Evolutionary conservation across 1,284 basidiomycete species (phyloP), one percentile per base, ranked within the genome.

Genomic region (Cutaneotrichosporon cutaneum): DNA sequence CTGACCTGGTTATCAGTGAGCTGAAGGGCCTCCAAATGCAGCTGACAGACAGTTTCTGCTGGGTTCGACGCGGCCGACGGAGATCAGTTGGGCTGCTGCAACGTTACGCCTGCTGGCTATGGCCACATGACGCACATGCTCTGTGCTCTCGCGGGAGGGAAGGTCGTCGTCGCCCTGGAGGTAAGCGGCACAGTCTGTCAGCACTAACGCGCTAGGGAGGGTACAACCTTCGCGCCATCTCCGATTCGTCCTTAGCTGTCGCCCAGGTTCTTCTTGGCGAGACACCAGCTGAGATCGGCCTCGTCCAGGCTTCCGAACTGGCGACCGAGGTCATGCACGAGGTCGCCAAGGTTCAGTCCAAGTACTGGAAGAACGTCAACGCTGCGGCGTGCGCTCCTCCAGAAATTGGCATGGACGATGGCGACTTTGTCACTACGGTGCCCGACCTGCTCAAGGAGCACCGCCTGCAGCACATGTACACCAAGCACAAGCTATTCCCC

Each of bases 101-200:
- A 87, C 66, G 94, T 99, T 61, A 86, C 90, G 1, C 96, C 96
- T 0, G 85, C 87, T n/a, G 95, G 94, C 2, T 99, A 94, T 76
- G 94, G 94, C 0, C 95, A 98, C 72, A 98, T 99, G 94, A 97
- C 96, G 3, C 90, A 97, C 72, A 94, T 96, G 88, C 83, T 99
- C 4, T 85, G 87, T 47, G 87, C 89, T n/a, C 83, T 99, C 10
- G 94, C 95, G 13, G 85, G 87, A 4, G 96, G 96, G 7, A 89
- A 87, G 70, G 72, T 98, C 8, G 92, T 96, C 14, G 92, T 96
- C 24, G 94, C 93, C 4, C 85, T 99, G 30, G 96, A 99, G 85
- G 94, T 93, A 61, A 54, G 78, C 66, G 39, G 10, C 18, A 51
- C 9, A 10, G 13, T 0, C 44, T 44, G 5, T 6, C 21, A 18